These are phyloP conservation scores for Umbellularia californica DNA, from an alignment of 164 flowering plant species.

Conservation along the genomic window DNA sequence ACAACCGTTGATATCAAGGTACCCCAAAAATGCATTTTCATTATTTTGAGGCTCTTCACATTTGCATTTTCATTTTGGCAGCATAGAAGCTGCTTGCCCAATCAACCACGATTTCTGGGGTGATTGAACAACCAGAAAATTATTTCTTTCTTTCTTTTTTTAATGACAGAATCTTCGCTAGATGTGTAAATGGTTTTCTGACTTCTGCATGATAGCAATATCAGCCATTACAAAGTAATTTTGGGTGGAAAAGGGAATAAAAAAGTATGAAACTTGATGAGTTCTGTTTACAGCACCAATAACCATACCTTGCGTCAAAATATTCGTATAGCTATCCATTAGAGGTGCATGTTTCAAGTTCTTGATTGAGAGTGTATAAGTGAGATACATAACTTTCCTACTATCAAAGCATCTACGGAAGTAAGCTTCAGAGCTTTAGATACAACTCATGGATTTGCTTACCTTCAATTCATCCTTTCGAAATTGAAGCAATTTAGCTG, in stretches of 20 bases:
- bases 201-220: no score
- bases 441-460: constrained; percentile 7
- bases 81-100: background rate
- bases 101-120: background rate
- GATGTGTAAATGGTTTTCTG: no score
- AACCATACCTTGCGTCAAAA: background rate
- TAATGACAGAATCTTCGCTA: no score
- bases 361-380: no score
- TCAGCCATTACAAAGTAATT: no score
- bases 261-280: background rate
- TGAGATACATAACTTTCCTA: background rate
- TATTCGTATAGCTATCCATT: background rate
- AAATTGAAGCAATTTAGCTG: constrained; percentile 62
- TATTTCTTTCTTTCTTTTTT: no score
- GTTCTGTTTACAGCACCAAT: background rate
- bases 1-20: background rate
- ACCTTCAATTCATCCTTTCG: constrained; percentile 36
- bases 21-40: no score
- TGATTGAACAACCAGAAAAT: no score
- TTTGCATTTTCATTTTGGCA: background rate
- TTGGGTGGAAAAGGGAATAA: no score
- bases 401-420: background rate
- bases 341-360: background rate
- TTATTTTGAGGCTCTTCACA: background rate
- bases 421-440: background rate